Conservation (phyloP, 2,329 filamentous ascomycete genomes). For the Graphiopsis chlorocephala region DNA sequence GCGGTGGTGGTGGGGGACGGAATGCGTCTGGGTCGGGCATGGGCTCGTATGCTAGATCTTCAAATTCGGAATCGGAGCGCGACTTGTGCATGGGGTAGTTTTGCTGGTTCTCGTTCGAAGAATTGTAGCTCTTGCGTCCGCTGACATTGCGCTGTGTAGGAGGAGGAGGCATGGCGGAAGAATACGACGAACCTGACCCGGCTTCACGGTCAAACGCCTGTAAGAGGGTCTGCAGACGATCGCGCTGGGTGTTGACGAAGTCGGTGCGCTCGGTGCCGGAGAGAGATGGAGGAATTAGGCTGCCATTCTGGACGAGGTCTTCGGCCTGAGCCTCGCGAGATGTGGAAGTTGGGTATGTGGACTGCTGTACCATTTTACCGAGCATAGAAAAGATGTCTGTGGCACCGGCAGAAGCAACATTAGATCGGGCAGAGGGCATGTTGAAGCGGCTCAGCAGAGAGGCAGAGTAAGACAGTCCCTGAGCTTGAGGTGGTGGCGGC, state of each 20-base stretch:
- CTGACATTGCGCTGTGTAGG: constrained; percentile 24
- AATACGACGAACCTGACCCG: constrained; percentile 6
- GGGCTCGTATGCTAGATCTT: constrained; percentile 45
- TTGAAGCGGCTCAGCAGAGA: constrained; percentile 81
- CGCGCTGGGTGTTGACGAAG: constrained; percentile 76
- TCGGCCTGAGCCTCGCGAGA: constrained; percentile 43
- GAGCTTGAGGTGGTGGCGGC: constrained; percentile 44
- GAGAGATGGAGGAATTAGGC: constrained; percentile 69
- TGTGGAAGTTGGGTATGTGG: constrained; percentile 35
- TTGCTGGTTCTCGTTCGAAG: constrained; percentile 12
- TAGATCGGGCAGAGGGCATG: constrained; percentile 67
- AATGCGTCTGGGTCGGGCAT: constrained; percentile 37
- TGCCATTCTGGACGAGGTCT: constrained; percentile 57
- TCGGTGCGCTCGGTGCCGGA: constrained; percentile 65
- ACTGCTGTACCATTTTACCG: constrained; percentile 65
- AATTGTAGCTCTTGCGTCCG: constrained; percentile 30
- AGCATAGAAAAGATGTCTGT: constrained; percentile 76
- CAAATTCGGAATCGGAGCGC: constrained; percentile 83
- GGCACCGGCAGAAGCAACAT: constrained; percentile 43
- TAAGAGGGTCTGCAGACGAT: constrained; percentile 71
- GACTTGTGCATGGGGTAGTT: constrained; percentile 67
- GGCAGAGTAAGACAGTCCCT: constrained; percentile 67
- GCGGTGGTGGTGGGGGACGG: constrained; percentile 17
- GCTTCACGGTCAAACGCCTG: constrained; percentile 79
- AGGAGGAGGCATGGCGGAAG: constrained; percentile 23